These are phyloP conservation scores for Syzygium oleosum DNA, from an alignment of 345 rosid species.

Conservation along the genomic window DNA sequence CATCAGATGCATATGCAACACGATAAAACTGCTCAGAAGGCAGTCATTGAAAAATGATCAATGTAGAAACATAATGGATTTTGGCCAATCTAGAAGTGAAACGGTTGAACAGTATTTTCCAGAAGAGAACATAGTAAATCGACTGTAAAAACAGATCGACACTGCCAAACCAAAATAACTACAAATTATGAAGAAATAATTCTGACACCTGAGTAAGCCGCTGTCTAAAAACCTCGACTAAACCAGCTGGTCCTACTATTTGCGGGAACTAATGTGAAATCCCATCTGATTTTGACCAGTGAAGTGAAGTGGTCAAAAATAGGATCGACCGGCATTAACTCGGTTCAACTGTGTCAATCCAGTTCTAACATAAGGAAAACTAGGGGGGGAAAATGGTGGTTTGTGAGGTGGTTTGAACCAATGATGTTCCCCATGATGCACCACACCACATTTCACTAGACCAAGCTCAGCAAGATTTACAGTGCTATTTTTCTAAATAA, in stretches of 20 bases:
- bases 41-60: not conserved
- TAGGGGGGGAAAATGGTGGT: not conserved
- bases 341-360: not conserved
- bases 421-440: not conserved
- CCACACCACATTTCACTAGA: not conserved
- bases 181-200: not conserved
- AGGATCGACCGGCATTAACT: not conserved
- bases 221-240: not conserved
- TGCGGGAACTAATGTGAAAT: not conserved
- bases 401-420: no score
- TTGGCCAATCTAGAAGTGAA: not conserved
- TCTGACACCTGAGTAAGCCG: not conserved
- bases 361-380: not conserved
- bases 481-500: not conserved
- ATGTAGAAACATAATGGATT: not conserved
- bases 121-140: not conserved
- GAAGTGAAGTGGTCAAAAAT: not conserved
- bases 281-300: not conserved
- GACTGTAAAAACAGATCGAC: not conserved
- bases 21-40: not conserved
- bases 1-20: not conserved
- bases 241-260: not conserved
- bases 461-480: not conserved
- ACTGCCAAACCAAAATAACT: not conserved
- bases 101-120: not conserved